Percentiles rank a stretch among this genome's conserved stretches.
These are phyloP conservation scores for Tuber microsphaerosporum DNA, from an alignment of 495 filamentous ascomycete species.

Conservation along the genomic window DNA sequence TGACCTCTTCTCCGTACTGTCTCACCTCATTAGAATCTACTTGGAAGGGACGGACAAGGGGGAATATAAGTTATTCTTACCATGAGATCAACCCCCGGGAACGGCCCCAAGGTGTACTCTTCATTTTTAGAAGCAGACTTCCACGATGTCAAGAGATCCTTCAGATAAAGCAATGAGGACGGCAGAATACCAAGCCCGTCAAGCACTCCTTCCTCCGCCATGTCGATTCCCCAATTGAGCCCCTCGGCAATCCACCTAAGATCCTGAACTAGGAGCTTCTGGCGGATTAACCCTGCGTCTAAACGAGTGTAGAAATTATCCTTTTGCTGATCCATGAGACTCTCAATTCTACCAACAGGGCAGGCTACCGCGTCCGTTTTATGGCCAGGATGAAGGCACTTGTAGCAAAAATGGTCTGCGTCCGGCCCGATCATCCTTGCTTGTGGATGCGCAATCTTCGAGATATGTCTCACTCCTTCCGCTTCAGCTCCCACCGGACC, in stretches of 20 bases:
- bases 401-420: slow-evolving; percentile 13
- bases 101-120: slow-evolving; percentile 17
- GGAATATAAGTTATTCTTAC: neutral
- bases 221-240: slow-evolving; percentile 22
- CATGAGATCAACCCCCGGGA: slow-evolving; percentile 13
- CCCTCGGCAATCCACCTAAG: slow-evolving; percentile 22
- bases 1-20: neutral
- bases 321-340: slow-evolving; percentile 4
- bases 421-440: slow-evolving; percentile 13
- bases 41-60: neutral
- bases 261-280: slow-evolving; percentile 15
- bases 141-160: slow-evolving; percentile 16
- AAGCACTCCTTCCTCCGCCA: slow-evolving; percentile 15
- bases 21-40: neutral
- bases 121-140: slow-evolving; percentile 10
- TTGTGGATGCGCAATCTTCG: neutral
- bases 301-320: slow-evolving; percentile 18
- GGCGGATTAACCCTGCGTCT: neutral
- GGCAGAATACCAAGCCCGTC: slow-evolving; percentile 20
- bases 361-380: slow-evolving; percentile 10
- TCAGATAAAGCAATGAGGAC: slow-evolving; percentile 14
- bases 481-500: neutral
- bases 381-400: slow-evolving; percentile 31
- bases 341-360: slow-evolving; percentile 12
- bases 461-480: neutral